Evolutionary conservation across 176 grass and related monocot genomes (phyloP), one percentile per base, ranked within the genome.

Genomic region (Oryza brachyantha): DNA sequence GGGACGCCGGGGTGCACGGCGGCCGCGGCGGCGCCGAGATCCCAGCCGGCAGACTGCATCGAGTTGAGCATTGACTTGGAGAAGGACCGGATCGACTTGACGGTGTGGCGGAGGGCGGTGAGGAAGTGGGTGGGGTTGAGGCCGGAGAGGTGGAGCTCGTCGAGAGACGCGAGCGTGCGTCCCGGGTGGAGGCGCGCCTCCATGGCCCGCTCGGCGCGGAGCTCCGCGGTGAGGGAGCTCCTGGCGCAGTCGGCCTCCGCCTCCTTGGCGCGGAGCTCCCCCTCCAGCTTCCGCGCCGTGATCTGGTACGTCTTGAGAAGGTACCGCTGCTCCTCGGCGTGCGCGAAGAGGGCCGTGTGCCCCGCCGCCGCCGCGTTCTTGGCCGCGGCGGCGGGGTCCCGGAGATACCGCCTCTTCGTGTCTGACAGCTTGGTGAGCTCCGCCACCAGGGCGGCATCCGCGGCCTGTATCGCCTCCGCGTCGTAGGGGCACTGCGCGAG

Each of bases 81-180:
- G 74, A 99, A 99, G 19, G 96, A 93, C 0, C 96, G 84, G 74
- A 99, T 89, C 59, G 96, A 99, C 66, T 99, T 93, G 1, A 93
- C 84, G 17, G 90, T 35, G 84, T 80, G 88, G 5, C 92, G 92
- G 40, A 99, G 83, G 9, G 86, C 88, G 21, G 90, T 78, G 58
- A 99, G 88, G 84, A 96, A 96, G 84, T 99, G 92, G 64, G 90
- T 99, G 29, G 96, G 84, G 75, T 91, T 99, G 66, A 99, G 77
- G 45, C 90, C 96, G 13, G 96, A 99, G 84, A 89, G 31, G 58
- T 91, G 96, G 78, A 99, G 96, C 2, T 86, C 86, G 40, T 96
- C 88, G 35, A 96, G 86, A 14, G 88, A 80, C 0, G 90, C 81
- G 1, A 99, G 90, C 13, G 90, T 94, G 9, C 92, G 88, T 10